These are phyloP conservation scores for Acrocalymma vagum DNA, from an alignment of 2,329 filamentous ascomycete species.

Conservation along the genomic window DNA sequence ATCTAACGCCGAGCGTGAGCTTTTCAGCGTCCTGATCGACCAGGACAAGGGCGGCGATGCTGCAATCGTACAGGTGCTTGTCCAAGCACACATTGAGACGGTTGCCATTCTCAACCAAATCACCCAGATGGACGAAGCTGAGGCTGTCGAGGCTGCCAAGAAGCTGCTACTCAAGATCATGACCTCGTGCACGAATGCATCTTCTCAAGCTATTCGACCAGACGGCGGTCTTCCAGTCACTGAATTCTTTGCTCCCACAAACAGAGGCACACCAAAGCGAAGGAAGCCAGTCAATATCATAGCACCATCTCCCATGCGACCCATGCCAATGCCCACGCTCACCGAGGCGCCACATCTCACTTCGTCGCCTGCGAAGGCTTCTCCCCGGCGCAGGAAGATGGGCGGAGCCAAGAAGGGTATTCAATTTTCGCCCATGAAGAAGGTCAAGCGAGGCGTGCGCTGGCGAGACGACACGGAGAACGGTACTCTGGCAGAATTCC, in stretches of 20 bases:
- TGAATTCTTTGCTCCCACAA: constrained; percentile 75
- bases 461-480: constrained; percentile 94
- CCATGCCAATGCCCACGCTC: constrained; percentile 38
- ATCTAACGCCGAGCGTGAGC: constrained; percentile 81
- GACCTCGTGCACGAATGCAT: constrained; percentile 75
- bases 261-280: constrained; percentile 79
- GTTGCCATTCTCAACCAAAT: constrained; percentile 84
- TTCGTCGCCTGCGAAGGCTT: constrained; percentile 75
- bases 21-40: constrained; percentile 78
- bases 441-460: constrained; percentile 78
- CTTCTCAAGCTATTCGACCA: constrained; percentile 87
- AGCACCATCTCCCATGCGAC: constrained; percentile 58
- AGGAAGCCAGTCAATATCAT: constrained; percentile 60
- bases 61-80: constrained; percentile 79
- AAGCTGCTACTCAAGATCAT: constrained; percentile 80
- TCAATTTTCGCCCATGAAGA: constrained; percentile 80
- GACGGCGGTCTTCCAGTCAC: constrained; percentile 73
- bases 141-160: constrained; percentile 83
- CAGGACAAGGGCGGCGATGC: constrained; percentile 84
- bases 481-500: constrained; percentile 86
- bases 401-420: constrained; percentile 73
- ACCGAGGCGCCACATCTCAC: constrained; percentile 50
- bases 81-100: constrained; percentile 92
- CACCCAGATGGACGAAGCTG: constrained; percentile 80
- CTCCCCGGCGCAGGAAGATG: constrained; percentile 80